Percentiles rank a stretch among this genome's conserved stretches.
phyloP scores from a whole-genome alignment of 768 basidiomycete genomes.

The Suillus bovinus region DNA sequence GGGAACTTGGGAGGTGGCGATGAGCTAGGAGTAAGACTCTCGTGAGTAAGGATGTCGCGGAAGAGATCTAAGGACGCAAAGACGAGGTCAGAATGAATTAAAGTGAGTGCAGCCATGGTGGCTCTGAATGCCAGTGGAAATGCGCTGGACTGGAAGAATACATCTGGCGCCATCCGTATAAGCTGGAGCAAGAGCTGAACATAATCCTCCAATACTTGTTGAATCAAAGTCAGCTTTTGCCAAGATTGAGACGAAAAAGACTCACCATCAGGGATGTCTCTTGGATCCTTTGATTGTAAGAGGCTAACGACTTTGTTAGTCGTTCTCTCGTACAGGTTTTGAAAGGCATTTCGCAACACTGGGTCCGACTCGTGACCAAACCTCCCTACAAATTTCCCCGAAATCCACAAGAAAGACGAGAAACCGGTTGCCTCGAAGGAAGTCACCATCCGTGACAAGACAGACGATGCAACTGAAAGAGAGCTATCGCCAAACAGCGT shows the following conservation, averaged over 20 bases:
- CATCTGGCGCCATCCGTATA: slow-evolving; percentile 64
- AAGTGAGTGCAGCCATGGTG: slow-evolving; percentile 74
- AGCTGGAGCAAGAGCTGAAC: slow-evolving; percentile 76
- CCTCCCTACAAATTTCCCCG: slow-evolving; percentile 77
- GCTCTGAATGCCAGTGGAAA: slow-evolving; percentile 80
- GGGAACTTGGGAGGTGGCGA: slow-evolving; percentile 59
- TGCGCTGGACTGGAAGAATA: slow-evolving; percentile 75
- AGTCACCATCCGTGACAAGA: slow-evolving; percentile 73
- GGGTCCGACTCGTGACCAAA: slow-evolving; percentile 70
- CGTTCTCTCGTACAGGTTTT: slow-evolving; percentile 69
- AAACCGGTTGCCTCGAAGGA: slow-evolving; percentile 81
- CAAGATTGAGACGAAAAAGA: slow-evolving; percentile 8
- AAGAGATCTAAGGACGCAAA: slow-evolving; percentile 84
- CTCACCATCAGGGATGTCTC: slow-evolving; percentile 88
- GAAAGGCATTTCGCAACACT: slow-evolving; percentile 55
- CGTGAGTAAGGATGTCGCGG: slow-evolving; percentile 72
- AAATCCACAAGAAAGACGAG: slow-evolving; percentile 92
- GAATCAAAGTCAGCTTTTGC: slow-evolving; percentile 8
- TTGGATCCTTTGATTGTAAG: slow-evolving; percentile 65
- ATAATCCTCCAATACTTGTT: slow-evolving; percentile 91
- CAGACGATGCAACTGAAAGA: slow-evolving; percentile 65
- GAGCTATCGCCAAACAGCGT: slow-evolving; percentile 74
- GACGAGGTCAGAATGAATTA: slow-evolving; percentile 81
- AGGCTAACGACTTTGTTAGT: slow-evolving; percentile 70
- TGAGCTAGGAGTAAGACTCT: slow-evolving; percentile 54